Percentiles rank a stretch among this genome's conserved stretches.
phyloP scores from a whole-genome alignment of 768 basidiomycete genomes.

The Lentinula raphanica region DNA sequence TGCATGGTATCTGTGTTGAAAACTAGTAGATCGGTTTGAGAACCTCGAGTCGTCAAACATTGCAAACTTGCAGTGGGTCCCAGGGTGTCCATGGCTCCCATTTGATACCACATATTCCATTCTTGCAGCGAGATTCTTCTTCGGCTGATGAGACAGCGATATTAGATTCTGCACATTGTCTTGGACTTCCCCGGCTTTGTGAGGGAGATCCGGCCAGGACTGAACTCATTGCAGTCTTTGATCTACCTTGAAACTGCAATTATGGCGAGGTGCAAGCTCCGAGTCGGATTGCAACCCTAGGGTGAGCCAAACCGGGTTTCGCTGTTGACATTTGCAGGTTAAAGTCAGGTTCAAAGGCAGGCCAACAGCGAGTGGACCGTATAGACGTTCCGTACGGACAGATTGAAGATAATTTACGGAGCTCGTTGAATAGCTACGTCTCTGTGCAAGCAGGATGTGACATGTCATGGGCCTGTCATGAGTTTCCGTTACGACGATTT shows the following conservation, averaged over 20 bases:
- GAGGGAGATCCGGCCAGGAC: not conserved
- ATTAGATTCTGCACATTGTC: too few relatives aligned
- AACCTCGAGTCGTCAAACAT: not conserved
- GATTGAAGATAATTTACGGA: too few relatives aligned
- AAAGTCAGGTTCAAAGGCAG: too few relatives aligned
- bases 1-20: not conserved
- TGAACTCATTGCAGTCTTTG: not conserved
- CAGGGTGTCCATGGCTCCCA: conserved; percentile 2
- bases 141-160: too few relatives aligned
- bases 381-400: too few relatives aligned
- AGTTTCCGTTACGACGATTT: too few relatives aligned
- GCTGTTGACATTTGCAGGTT: not conserved
- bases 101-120: not conserved
- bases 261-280: not conserved
- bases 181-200: not conserved
- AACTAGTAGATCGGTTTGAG: not conserved
- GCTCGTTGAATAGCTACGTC: too few relatives aligned
- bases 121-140: not conserved
- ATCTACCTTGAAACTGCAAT: not conserved
- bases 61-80: not conserved
- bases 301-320: not conserved
- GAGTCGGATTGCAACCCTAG: not conserved
- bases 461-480: too few relatives aligned
- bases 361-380: too few relatives aligned
- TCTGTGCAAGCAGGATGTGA: too few relatives aligned